These are phyloP conservation scores for Fusarium ramigenum DNA, from an alignment of 2,329 filamentous ascomycete species.

Conservation along the genomic window DNA sequence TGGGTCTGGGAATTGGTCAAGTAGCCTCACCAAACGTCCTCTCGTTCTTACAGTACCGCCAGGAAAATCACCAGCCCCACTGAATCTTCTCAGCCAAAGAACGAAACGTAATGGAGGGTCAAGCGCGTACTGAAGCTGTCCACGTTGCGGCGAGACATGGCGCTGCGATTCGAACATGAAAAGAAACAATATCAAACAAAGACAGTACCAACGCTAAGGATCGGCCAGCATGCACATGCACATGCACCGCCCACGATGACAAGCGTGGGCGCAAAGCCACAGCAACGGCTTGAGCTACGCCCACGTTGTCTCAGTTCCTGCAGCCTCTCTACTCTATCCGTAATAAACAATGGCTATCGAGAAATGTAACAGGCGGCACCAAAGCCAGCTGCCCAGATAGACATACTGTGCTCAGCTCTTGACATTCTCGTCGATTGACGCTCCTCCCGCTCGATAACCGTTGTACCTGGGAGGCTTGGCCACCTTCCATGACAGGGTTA, in stretches of 20 bases:
- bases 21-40: conserved; percentile 18
- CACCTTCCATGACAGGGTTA: conserved; percentile 45
- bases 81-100: conserved; percentile 26
- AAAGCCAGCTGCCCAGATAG: conserved; percentile 11
- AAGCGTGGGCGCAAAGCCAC: conserved; percentile 30
- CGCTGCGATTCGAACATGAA: conserved; percentile 27
- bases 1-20: conserved; percentile 7
- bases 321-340: conserved; percentile 29
- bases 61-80: conserved; percentile 17
- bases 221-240: conserved; percentile 26
- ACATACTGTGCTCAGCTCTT: conserved; percentile 27
- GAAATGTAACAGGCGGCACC: conserved; percentile 21
- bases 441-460: conserved; percentile 12
- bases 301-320: conserved; percentile 35
- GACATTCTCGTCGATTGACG: conserved; percentile 25
- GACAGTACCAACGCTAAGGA: conserved; percentile 27
- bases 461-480: conserved; percentile 23
- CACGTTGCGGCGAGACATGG: conserved; percentile 40
- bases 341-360: conserved; percentile 18
- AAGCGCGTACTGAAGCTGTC: conserved; percentile 32
- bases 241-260: conserved; percentile 16
- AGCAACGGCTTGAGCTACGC: conserved; percentile 33
- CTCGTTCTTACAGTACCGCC: conserved; percentile 21
- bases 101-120: conserved; percentile 23
- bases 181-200: conserved; percentile 36